Base-by-base conservation (phyloP, 257 asterid genomes). In the Petunia axillaris region DNA sequence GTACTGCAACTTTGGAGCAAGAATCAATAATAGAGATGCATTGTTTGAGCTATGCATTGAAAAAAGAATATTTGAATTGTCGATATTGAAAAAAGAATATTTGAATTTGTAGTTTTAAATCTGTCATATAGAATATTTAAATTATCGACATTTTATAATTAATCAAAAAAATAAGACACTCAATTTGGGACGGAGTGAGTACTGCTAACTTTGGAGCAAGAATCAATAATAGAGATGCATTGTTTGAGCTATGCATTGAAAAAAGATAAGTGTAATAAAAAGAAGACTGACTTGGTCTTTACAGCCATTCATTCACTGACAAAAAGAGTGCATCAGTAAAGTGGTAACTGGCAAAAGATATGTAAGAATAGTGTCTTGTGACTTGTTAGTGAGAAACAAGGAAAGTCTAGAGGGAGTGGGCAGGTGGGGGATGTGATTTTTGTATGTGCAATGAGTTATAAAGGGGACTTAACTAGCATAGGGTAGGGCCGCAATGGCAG, bases 271-370 rank as follows among this genome's bases (percentile, higher is more conserved):
- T 74, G 93, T 80, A 85, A 86, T 50, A 82, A 79, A 83, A 87
- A 77, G 87, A 82, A 83, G 88, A 82, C 84, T 88, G 87, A 85
- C 81, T 81, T 80, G 76, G 91, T 84, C 85, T 83, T 88, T 88
- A 83, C 90, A 92, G 82, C 98, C 98, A 89, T 90, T 91, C 97
- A 90, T 86, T 92, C 89, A 91, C 94, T 92, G 96, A 91, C 93
- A 90, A 55, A 63, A 52, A 52, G 83, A 85, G 89, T 86, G 91
- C 93, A 83, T 85, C 83, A 85, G 83, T 83, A 85, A 84, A 85
- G 83, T 67, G 80, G 88, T 80, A 84, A 85, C 87, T 83, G 79
- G 81, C 89, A 83, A 86, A 84, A 88, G 85, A 66, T 77, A 82
- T 71, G 77, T 48, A 71, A 48, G 46, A 71, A 11, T 71, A 71